Evolutionary conservation across 331 rosid species (phyloP), one percentile per base, ranked within the genome.

Genomic region (Arachis monticola): DNA sequence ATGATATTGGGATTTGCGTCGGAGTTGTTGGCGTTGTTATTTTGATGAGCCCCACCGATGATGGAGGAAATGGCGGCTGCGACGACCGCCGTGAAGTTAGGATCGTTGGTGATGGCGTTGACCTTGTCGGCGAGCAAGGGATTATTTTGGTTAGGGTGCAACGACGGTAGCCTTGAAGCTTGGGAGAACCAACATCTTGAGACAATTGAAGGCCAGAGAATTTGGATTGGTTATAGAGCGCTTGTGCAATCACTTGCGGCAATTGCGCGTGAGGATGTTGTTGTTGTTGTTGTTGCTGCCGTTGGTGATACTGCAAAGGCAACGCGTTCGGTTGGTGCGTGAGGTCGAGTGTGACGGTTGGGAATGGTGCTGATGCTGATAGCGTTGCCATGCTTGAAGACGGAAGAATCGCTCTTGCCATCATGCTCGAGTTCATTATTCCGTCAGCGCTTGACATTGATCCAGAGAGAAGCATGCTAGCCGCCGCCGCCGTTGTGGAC

Each of bases 321-420:
- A 83, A 45, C 10, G 88, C 82, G 80, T 79, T 80, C 8, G 92
- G 70, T 42, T 53, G 57, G 66, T 87, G 90, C 30, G 97, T 92
- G 67, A 92, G 89, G 86, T 92, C 97, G 61, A 92, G 70, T 8
- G 97, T 89, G 32, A 92, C 88, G 0, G 96, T 92, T 0, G 97
- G 97, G 56, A 92, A 92, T 32, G 97, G 97, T 5, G 96, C 93
- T 1, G 96, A 89, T 17, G 97, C 97, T 17, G 97, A 92, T 41
- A 92, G 91, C 0, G 96, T 92, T 0, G 96, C 96, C 85, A 92
- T 81, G 83, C 70, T 87, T 0, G 96, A 64, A 4, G 93, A 84
- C 69, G 79, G 66, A 22, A 91, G 96, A 52, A 91, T 88, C 3
- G 97, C 87, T 30, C 96, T 78, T 1, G 97, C 90, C n/a, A 91